Evolutionary conservation across 2,329 filamentous ascomycete genomes (phyloP).

Genomic region (Monosporascus cannonballus): DNA sequence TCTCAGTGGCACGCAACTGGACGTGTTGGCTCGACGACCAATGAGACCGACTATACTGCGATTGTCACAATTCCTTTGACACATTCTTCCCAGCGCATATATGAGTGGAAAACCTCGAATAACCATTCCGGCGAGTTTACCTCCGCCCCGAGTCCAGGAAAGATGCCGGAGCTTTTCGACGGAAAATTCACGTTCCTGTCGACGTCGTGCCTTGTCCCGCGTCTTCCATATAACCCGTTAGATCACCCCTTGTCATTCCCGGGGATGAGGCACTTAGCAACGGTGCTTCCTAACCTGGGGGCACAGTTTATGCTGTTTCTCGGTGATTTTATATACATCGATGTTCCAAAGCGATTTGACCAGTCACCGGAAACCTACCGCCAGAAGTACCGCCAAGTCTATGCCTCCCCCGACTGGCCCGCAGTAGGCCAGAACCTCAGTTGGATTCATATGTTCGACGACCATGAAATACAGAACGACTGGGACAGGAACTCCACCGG

Average conservation of each 20-base stretch:
- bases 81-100: conserved; percentile 64
- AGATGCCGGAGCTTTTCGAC: conserved; percentile 50
- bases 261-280: conserved; percentile 70
- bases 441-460: conserved; percentile 95
- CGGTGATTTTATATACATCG: conserved; percentile 84
- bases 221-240: conserved; percentile 83
- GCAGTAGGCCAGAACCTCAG: conserved; percentile 71
- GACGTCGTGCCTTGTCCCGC: conserved; percentile 86
- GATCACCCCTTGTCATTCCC: conserved; percentile 77
- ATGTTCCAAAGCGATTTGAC: conserved; percentile 78
- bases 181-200: conserved; percentile 85
- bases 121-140: conserved; percentile 79
- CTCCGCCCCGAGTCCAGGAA: conserved; percentile 66
- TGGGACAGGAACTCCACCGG: conserved; percentile 80
- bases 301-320: conserved; percentile 78
- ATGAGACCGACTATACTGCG: conserved; percentile 78
- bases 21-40: conserved; percentile 57
- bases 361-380: conserved; percentile 70
- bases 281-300: conserved; percentile 63
- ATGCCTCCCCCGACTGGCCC: conserved; percentile 88
- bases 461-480: conserved; percentile 94
- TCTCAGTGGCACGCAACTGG: conserved; percentile 62
- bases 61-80: conserved; percentile 58
- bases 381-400: conserved; percentile 91
- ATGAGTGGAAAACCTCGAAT: conserved; percentile 82